Conservation (phyloP, 192 early-diverging fungal genomes). For the Umbelopsis isabellina region DNA sequence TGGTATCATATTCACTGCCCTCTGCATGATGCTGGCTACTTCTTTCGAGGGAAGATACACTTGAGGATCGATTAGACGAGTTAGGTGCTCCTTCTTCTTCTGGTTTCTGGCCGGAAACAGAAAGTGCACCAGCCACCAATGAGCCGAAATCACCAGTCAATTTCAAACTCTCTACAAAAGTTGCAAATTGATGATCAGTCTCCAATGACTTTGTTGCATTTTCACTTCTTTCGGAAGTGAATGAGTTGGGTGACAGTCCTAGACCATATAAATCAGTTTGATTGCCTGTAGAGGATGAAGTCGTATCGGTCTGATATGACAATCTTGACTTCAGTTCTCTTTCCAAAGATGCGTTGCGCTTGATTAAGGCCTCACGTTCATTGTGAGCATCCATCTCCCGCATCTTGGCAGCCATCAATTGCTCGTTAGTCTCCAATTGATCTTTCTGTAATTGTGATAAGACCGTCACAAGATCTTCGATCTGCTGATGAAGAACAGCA, state of each 20-base stretch:
- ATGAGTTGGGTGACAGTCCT: constrained; percentile 6
- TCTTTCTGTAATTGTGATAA: constrained; percentile 74
- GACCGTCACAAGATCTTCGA: constrained; percentile 65
- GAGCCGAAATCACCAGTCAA: constrained; percentile 39
- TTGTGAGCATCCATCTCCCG: constrained; percentile 47
- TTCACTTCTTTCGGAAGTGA: not conserved
- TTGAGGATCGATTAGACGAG: not conserved
- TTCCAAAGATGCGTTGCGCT: constrained; percentile 44
- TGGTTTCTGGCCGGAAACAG: not conserved
- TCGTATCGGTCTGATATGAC: constrained; percentile 3
- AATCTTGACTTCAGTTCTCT: constrained; percentile 45
- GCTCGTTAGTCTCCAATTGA: constrained; percentile 64
- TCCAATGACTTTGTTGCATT: not conserved
- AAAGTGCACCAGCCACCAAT: constrained; percentile 37
- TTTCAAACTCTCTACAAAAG: constrained; percentile 32
- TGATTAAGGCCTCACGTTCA: constrained; percentile 56
- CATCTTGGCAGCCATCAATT: constrained; percentile 59
- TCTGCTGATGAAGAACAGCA: constrained; percentile 58
- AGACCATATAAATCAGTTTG: constrained; percentile 9
- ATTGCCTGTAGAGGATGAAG: not conserved
- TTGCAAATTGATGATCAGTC: constrained; percentile 27
- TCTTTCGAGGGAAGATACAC: not conserved
- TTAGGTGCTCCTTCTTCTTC: not conserved
- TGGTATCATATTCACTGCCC: constrained; percentile 17
- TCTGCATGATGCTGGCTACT: constrained; percentile 10